These are phyloP conservation scores for Rhamnella rubrinervis DNA, from an alignment of 331 rosid genomes.

Conservation along the genomic window DNA sequence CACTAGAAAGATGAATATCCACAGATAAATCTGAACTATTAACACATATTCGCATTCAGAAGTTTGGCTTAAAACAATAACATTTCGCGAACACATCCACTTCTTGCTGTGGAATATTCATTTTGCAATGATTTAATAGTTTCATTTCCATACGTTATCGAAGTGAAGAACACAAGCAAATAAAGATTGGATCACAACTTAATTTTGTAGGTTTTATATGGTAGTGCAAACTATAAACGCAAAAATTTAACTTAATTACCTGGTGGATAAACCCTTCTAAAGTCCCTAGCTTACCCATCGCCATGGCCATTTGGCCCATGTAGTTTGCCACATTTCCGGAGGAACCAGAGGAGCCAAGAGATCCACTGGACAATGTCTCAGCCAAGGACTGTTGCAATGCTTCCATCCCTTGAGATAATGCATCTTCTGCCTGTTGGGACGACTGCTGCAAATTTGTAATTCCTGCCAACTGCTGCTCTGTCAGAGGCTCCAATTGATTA, in stretches of 20 bases:
- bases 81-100: too few species aligned
- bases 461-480: constrained; percentile 88
- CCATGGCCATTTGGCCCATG: constrained; percentile 99
- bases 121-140: not conserved
- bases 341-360: constrained; percentile 78
- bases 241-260: constrained; percentile 41
- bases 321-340: constrained; percentile 96
- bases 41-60: not conserved
- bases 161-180: not conserved
- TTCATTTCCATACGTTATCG: not conserved
- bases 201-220: too few species aligned
- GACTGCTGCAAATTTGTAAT: constrained; percentile 93
- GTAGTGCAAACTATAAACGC: too few species aligned
- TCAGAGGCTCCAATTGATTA: constrained; percentile 91
- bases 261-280: constrained; percentile 96
- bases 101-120: too few species aligned
- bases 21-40: not conserved
- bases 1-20: not conserved
- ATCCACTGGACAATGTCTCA: constrained; percentile 85
- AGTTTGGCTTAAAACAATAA: not conserved
- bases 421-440: constrained; percentile 98
- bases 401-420: constrained; percentile 99
- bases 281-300: constrained; percentile 99
- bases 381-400: constrained; percentile 96
- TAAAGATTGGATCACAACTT: too few species aligned